phyloP scores from a whole-genome alignment of 768 basidiomycete genomes.

The Pholiota microspora region DNA sequence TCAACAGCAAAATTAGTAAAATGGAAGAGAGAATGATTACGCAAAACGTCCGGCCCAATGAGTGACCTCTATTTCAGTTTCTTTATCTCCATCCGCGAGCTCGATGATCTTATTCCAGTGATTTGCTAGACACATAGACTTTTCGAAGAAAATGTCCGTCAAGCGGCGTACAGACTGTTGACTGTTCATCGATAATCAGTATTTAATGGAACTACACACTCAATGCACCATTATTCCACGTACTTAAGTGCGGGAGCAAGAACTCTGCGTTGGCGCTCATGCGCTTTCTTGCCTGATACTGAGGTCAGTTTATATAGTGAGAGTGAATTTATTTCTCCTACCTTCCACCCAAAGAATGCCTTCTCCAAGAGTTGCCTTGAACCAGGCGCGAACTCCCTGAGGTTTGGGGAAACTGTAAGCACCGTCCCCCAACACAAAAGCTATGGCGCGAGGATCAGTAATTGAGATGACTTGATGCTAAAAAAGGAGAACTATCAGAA shows the following conservation, averaged over 20 bases:
- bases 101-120: conserved; percentile 52
- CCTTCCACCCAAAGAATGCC: conserved; percentile 71
- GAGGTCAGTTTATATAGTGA: neutral
- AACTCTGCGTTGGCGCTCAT: conserved; percentile 51
- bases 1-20: neutral
- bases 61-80: conserved; percentile 52
- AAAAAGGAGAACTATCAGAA: conserved; percentile 5
- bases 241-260: conserved; percentile 61
- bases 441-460: conserved; percentile 51
- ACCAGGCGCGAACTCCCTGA: conserved; percentile 62
- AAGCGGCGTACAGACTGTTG: conserved; percentile 52
- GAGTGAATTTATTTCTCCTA: conserved; percentile 15
- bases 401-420: conserved; percentile 63
- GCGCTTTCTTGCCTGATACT: conserved; percentile 47
- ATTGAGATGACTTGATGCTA: conserved; percentile 61
- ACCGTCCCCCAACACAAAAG: conserved; percentile 52
- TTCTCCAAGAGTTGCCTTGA: conserved; percentile 56
- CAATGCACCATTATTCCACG: neutral
- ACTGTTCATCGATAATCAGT: conserved; percentile 18
- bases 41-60: conserved; percentile 62
- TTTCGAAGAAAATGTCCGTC: conserved; percentile 53
- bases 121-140: conserved; percentile 46
- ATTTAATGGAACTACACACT: neutral
- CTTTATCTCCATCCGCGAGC: conserved; percentile 27
- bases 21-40: conserved; percentile 30